phyloP scores from a whole-genome alignment of 108 stramenopile genomes.

The Craspedostauros australis region DNA sequence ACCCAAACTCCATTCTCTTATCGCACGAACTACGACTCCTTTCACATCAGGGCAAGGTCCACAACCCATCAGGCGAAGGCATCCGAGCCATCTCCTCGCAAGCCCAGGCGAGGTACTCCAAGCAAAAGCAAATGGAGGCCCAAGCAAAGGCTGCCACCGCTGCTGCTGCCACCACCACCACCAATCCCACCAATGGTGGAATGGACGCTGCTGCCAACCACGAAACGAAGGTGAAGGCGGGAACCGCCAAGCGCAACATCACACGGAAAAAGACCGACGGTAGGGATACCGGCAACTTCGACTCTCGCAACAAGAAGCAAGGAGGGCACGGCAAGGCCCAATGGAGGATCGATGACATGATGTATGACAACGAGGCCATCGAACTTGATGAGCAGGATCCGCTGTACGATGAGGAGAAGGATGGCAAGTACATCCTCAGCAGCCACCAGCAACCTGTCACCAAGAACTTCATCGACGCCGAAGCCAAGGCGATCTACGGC shows the following conservation, averaged over 20 bases:
- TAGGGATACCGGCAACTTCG: constrained; percentile 45
- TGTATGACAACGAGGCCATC: constrained; percentile 20
- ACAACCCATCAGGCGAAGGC: constrained; percentile 76
- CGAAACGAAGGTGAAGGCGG: constrained; percentile 65
- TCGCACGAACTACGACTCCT: background rate
- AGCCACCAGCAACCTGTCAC: constrained; percentile 46
- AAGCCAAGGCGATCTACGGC: constrained; percentile 58
- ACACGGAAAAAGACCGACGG: constrained; percentile 72
- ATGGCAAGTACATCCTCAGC: constrained; percentile 49
- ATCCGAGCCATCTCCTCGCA: constrained; percentile 56
- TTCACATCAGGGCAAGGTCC: constrained; percentile 63
- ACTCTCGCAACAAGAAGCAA: constrained; percentile 72
- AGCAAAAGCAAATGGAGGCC: no score
- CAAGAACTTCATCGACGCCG: constrained; percentile 13
- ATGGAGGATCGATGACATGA: constrained; percentile 48
- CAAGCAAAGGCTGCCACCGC: constrained; percentile 4
- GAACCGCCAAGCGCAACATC: constrained; percentile 73
- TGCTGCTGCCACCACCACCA: background rate
- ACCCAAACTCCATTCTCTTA: background rate
- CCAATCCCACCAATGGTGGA: constrained; percentile 16
- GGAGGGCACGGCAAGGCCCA: constrained; percentile 78
- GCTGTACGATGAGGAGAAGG: constrained; percentile 67
- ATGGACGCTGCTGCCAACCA: constrained; percentile 26
- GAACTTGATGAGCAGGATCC: constrained; percentile 77
- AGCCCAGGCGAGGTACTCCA: constrained; percentile 47